Conservation (phyloP, 1,284 basidiomycete species). For the Moesziomyces sp. region DNA sequence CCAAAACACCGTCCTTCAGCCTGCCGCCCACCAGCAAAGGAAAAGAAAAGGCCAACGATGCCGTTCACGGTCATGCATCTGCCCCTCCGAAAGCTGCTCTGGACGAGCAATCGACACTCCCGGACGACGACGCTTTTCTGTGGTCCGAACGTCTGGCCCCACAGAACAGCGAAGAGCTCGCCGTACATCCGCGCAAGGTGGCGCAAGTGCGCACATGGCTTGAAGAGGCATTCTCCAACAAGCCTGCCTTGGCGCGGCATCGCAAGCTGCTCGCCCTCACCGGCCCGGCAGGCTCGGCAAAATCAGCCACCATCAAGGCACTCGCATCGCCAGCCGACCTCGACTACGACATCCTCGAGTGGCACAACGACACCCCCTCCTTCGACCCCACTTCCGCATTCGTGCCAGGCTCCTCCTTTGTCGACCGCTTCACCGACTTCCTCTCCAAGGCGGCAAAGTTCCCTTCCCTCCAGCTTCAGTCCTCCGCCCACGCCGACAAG, state of each 20-base stretch:
- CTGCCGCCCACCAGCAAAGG: conserved; percentile 18
- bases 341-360: conserved; percentile 84
- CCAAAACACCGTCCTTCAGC: conserved; percentile 32
- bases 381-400: conserved; percentile 8
- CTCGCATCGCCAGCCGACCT: conserved; percentile 76
- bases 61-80: not conserved
- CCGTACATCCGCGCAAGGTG: conserved; percentile 88
- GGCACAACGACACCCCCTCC: conserved; percentile 73
- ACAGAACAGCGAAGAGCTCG: conserved; percentile 73
- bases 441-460: conserved; percentile 46
- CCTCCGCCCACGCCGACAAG: not conserved
- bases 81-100: not conserved
- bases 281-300: conserved; percentile 89
- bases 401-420: conserved; percentile 19
- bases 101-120: too few species aligned
- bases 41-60: conserved; percentile 17
- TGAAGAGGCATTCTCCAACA: conserved; percentile 78
- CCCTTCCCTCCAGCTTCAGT: conserved; percentile 34
- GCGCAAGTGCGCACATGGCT: conserved; percentile 87
- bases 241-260: conserved; percentile 78
- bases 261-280: conserved; percentile 81
- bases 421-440: conserved; percentile 57
- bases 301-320: conserved; percentile 84
- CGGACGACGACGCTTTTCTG: conserved; percentile 1
- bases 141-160: conserved; percentile 39